Evolutionary conservation across 495 filamentous ascomycete genomes (phyloP).

Genomic region (Penicillium maclennaniae): DNA sequence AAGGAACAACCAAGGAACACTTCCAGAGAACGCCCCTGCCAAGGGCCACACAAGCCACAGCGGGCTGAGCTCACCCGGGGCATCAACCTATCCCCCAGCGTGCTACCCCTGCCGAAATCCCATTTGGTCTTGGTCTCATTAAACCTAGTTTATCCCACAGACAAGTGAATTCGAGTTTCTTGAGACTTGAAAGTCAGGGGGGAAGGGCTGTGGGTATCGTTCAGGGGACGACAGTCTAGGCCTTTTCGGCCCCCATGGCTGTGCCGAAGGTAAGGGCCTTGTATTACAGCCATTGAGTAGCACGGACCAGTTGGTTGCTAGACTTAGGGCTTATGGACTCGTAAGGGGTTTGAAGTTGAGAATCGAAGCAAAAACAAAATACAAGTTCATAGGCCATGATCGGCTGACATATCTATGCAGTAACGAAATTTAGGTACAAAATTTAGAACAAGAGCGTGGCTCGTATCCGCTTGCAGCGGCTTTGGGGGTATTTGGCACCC

Average conservation of each 20-base stretch:
- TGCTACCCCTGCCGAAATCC: constrained; percentile 4
- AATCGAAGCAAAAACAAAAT: constrained; percentile 4
- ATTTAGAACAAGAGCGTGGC: constrained; percentile 18
- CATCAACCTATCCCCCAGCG: not conserved
- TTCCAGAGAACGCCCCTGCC: constrained; percentile 1
- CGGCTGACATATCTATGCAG: constrained; percentile 15
- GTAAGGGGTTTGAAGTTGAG: not conserved
- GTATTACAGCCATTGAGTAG: not conserved
- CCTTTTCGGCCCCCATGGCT: constrained; percentile 9
- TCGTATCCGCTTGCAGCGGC: constrained; percentile 20
- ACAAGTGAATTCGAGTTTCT: not conserved
- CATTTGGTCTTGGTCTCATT: not conserved
- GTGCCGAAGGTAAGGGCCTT: not conserved
- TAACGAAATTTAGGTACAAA: constrained; percentile 17
- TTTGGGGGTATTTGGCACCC: not conserved
- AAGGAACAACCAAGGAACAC: no score
- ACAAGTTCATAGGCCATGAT: constrained; percentile 15
- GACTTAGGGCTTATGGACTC: not conserved
- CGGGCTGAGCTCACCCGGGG: constrained; percentile 7
- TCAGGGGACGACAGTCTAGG: constrained; percentile 24
- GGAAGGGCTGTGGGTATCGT: constrained; percentile 4
- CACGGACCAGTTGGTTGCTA: not conserved
- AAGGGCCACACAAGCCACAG: constrained; percentile 15
- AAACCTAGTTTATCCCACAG: not conserved
- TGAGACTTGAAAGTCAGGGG: not conserved